Conservation (phyloP, 352 stramenopile genomes). For the Globisporangium splendens region DNA sequence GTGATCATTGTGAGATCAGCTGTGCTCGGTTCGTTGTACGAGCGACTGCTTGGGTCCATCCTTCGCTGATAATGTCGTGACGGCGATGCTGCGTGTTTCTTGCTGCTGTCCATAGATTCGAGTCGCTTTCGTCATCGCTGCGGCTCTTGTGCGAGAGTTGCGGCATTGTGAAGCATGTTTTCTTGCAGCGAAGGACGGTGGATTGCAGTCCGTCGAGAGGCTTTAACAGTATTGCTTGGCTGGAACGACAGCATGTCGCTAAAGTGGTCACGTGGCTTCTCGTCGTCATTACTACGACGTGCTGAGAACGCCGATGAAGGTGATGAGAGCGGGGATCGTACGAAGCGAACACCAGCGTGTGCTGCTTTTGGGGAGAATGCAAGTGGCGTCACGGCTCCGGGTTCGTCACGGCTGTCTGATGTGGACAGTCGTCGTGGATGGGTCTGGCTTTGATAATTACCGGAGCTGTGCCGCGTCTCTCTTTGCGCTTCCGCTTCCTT, state of each 20-base stretch:
- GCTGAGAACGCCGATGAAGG: not conserved
- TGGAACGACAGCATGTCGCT: conserved; percentile 37
- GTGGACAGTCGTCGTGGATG: not conserved
- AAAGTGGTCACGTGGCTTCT: conserved; percentile 28
- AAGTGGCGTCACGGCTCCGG: not conserved
- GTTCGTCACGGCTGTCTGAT: not conserved
- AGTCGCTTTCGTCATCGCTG: not conserved
- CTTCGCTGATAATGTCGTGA: too few species aligned
- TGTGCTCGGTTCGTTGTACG: conserved; percentile 2
- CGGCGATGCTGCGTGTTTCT: too few species aligned
- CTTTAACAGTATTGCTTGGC: not conserved
- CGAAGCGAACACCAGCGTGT: too few species aligned
- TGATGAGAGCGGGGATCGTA: not conserved
- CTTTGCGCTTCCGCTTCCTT: not conserved
- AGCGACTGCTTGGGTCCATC: not conserved
- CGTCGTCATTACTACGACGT: not conserved
- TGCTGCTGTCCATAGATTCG: not conserved
- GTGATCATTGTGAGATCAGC: conserved; percentile 1
- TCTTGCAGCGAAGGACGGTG: conserved; percentile 9
- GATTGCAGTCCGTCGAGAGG: not conserved
- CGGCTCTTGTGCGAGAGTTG: not conserved
- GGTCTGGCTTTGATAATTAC: not conserved
- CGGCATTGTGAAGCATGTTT: conserved; percentile 10
- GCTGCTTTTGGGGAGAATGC: not conserved
- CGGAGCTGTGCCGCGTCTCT: not conserved